Evolutionary conservation across 768 basidiomycete genomes (phyloP).

Genomic region (Sporobolomyces pararoseus): DNA sequence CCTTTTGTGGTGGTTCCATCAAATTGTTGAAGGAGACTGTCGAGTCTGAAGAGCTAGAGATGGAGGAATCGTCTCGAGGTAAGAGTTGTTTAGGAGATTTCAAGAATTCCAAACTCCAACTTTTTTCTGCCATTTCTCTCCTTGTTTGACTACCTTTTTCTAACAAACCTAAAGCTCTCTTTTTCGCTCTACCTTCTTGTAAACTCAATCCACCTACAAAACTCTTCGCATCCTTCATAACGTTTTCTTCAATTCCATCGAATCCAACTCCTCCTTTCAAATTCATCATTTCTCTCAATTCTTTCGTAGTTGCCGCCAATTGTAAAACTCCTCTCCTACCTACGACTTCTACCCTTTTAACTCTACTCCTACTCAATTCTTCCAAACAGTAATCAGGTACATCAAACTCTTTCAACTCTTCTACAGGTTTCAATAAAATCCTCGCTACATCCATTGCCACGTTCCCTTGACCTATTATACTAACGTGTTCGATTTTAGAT

Average conservation of each 20-base stretch:
- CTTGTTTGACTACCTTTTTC: conserved; percentile 44
- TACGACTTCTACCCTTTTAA: conserved; percentile 75
- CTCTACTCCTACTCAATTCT: conserved; percentile 60
- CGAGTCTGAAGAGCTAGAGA: not conserved
- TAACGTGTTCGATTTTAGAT: conserved; percentile 61
- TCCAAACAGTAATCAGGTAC: conserved; percentile 71
- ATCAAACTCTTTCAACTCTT: conserved; percentile 66
- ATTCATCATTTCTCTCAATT: conserved; percentile 74
- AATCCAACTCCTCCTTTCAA: conserved; percentile 66
- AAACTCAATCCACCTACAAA: conserved; percentile 29
- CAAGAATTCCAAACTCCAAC: conserved; percentile 81
- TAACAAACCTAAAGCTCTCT: conserved; percentile 51
- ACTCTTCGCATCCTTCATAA: conserved; percentile 45
- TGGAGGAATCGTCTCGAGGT: not conserved
- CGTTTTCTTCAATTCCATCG: conserved; percentile 45
- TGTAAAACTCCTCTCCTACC: conserved; percentile 82
- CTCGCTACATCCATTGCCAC: conserved; percentile 89
- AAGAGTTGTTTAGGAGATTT: conserved; percentile 59
- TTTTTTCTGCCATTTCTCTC: conserved; percentile 63
- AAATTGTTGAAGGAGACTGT: not conserved
- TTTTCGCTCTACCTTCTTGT: conserved; percentile 48
- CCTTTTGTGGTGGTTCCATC: not conserved
- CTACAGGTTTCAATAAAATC: conserved; percentile 71
- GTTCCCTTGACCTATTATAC: conserved; percentile 89
- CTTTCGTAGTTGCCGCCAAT: conserved; percentile 87